A percentile compares a stretch with the other conserved stretches of the same genome.
Conservation (phyloP, 768 basidiomycete species). For the Favolaschia claudopus region DNA sequence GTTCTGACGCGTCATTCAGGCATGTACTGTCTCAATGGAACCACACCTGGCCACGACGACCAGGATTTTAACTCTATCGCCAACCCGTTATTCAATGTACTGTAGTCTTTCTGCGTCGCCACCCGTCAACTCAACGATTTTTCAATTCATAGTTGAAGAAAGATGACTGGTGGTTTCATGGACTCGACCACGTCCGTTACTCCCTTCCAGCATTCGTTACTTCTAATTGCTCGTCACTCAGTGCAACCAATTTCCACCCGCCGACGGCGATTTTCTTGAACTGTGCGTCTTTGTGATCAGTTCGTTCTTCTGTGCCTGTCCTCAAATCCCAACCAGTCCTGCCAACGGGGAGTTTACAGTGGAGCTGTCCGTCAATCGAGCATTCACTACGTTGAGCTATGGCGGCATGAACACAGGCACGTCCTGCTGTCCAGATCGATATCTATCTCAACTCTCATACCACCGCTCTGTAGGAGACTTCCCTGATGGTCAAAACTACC, state of each 20-base stretch:
- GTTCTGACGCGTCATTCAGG: conserved; percentile 25
- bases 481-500: conserved; percentile 45
- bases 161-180: conserved; percentile 53
- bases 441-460: conserved; percentile 47
- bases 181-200: conserved; percentile 40
- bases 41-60: conserved; percentile 37
- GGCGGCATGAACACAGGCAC: conserved; percentile 30
- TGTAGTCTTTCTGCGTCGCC: not conserved
- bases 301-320: no score
- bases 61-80: conserved; percentile 39
- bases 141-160: conserved; percentile 37
- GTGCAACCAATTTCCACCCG: conserved; percentile 57
- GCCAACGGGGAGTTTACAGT: conserved; percentile 51
- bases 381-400: conserved; percentile 48
- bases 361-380: conserved; percentile 51
- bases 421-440: conserved; percentile 45
- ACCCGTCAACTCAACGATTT: not conserved
- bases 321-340: no score
- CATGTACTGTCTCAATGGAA: conserved; percentile 48
- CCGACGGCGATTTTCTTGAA: conserved; percentile 50
- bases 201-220: not conserved
- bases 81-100: conserved; percentile 44
- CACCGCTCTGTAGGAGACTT: conserved; percentile 36
- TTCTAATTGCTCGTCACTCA: conserved; percentile 17
- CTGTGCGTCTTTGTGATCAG: conserved; percentile 47